Conservation (phyloP, 805 yeast species). For the Sporopachydermia lactativora region DNA sequence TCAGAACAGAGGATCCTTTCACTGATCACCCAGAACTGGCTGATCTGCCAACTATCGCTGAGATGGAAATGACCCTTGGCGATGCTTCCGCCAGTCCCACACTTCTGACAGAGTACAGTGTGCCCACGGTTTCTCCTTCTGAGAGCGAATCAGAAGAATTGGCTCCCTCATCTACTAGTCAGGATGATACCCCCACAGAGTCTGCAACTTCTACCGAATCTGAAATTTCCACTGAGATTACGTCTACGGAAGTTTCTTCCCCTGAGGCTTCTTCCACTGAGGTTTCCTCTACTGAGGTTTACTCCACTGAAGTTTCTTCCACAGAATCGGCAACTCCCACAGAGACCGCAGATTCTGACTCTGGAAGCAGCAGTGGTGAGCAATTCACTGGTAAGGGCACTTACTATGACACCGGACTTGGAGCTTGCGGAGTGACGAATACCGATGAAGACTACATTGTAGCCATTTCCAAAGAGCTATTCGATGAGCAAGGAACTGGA, state of each 20-base stretch:
- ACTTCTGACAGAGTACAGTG: no score
- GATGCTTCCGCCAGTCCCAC: no score
- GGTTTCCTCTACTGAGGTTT: conserved; percentile 8
- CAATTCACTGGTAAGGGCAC: conserved; percentile 19
- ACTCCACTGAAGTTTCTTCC: conserved; percentile 13
- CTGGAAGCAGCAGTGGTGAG: not conserved
- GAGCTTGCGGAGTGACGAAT: conserved; percentile 41
- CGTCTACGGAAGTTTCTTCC: conserved; percentile 4
- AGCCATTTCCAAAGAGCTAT: conserved; percentile 34
- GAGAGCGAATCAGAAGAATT: not conserved
- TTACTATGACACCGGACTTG: conserved; percentile 24
- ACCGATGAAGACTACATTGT: conserved; percentile 34
- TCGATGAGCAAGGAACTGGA: conserved; percentile 24
- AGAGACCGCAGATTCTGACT: not conserved
- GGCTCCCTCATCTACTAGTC: not conserved
- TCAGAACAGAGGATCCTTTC: not conserved
- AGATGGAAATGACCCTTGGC: not conserved
- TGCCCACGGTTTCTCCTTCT: not conserved
- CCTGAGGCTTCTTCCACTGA: conserved; percentile 8
- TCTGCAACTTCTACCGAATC: not conserved
- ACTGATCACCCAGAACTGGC: not conserved
- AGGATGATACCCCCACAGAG: no score
- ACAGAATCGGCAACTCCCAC: conserved; percentile 3
- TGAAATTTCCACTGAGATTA: not conserved
- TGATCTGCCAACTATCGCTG: not conserved